Evolutionary conservation across 164 flowering plant genomes (phyloP), one percentile per base, ranked within the genome.

Genomic region (Magnolia changhungtana): DNA sequence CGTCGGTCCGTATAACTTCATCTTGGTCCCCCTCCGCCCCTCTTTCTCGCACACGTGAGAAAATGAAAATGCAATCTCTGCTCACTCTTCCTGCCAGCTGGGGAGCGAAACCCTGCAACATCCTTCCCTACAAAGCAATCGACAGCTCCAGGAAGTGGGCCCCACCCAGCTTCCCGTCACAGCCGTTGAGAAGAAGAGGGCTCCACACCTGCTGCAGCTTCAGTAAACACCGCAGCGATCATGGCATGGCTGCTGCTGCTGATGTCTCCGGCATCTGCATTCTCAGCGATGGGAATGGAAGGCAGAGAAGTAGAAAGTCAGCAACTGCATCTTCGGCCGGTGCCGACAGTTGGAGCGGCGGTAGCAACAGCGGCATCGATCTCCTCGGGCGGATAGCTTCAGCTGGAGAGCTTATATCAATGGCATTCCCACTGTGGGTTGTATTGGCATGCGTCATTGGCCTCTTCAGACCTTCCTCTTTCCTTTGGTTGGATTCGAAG

Each of bases 361-460:
- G 50, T 2, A 73, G 18, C n/a, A 4, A 16, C 68, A 45, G 68
- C 61, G 68, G 21, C 19, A 10, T 16, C 21, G 50, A 29, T 19
- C 11, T 11, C 61, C 50, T 63, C 45, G 45, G 45, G 45, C 45
- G 45, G 45, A 37, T 37, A 37, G 45, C 45, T 37, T 37, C 45
- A 31, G 16, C 23, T 64, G 13, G 24, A 29, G 94, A 94, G 71
- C 85, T 77, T 5, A 45, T 90, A 7, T 94, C 95, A 4, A 87
- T 90, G 2, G 90, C 88, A 20, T 90, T 92, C 83, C 97, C 96
- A 0, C 14, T 94, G 31, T 94, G 97, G 96, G 95, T 94, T 1
- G 89, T 95, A 4, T 68, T 90, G 75, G 96, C 92, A 0, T 94
- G 96, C 81, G 67, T 91, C 19, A 31, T 88, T 69, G 98, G 90